Evolutionary conservation across 768 basidiomycete species (phyloP).

Genomic region (Plicaturopsis crispa): DNA sequence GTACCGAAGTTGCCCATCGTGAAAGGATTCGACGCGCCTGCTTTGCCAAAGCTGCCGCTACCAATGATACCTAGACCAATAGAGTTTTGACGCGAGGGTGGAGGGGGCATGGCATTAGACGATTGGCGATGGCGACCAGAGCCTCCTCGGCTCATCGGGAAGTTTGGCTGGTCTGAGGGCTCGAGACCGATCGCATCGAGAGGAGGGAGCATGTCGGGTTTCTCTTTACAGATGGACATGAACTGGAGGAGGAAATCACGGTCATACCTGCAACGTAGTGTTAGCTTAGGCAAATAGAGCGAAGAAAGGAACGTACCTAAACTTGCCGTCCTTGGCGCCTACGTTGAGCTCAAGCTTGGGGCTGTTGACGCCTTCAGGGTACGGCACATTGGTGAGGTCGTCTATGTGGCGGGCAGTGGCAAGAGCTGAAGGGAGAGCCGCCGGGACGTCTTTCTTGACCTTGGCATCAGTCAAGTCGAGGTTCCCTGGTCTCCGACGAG

Average conservation of each 20-base stretch:
- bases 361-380: slow-evolving; percentile 78
- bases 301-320: slow-evolving; percentile 44
- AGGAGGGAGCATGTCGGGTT: slow-evolving; percentile 84
- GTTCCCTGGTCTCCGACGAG: slow-evolving; percentile 53
- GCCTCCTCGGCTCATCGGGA: slow-evolving; percentile 49
- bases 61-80: slow-evolving; percentile 43
- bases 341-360: slow-evolving; percentile 82
- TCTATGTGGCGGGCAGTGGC: slow-evolving; percentile 81
- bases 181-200: slow-evolving; percentile 90
- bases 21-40: slow-evolving; percentile 18
- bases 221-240: slow-evolving; percentile 91
- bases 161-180: slow-evolving; percentile 49
- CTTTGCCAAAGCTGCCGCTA: slow-evolving; percentile 24
- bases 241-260: slow-evolving; percentile 97
- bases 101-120: slow-evolving; percentile 32
- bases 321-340: slow-evolving; percentile 81
- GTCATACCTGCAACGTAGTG: slow-evolving; percentile 61
- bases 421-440: slow-evolving; percentile 56
- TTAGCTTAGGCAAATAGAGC: neutral
- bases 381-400: slow-evolving; percentile 67
- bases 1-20: slow-evolving; percentile 69
- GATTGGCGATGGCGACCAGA: slow-evolving; percentile 53
- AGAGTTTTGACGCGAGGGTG: slow-evolving; percentile 38
- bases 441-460: slow-evolving; percentile 29
- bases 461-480: slow-evolving; percentile 60